These are phyloP conservation scores for Eragrostis nindensis DNA, from an alignment of 176 grass and related monocot species.

Conservation along the genomic window DNA sequence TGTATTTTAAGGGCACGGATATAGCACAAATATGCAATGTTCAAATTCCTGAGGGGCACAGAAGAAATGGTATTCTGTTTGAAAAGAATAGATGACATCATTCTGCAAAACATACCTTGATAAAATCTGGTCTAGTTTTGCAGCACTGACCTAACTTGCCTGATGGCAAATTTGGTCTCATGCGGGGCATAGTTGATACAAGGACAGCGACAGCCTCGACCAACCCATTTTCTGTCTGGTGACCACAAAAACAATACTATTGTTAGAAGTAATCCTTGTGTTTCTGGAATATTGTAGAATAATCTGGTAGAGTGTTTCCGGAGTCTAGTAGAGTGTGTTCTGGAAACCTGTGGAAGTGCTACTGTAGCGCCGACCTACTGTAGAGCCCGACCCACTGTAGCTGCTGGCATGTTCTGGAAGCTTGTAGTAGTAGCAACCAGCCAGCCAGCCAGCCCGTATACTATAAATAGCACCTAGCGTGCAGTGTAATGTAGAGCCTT, in stretches of 20 bases:
- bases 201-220: constrained; percentile 95
- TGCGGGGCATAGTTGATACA: constrained; percentile 86
- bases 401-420: no score
- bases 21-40: constrained; percentile 13
- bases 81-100: constrained; percentile 28
- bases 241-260: constrained; percentile 19
- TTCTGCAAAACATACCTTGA: constrained; percentile 74
- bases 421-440: no score
- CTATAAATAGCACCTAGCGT: no score
- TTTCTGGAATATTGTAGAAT: no score
- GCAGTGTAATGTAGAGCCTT: no score
- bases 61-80: constrained; percentile 22
- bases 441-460: no score
- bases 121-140: constrained; percentile 94
- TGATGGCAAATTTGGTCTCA: constrained; percentile 62
- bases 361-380: no score
- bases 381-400: no score
- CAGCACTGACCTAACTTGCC: constrained; percentile 82
- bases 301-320: no score
- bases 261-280: no score
- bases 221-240: constrained; percentile 95
- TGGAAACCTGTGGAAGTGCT: no score
- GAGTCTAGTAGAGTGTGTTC: no score
- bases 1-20: neutral
- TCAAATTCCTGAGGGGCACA: constrained; percentile 19